A percentile compares a stretch with the other conserved stretches of the same genome.
phyloP scores from a whole-genome alignment of 148 eudicot species.

The Hydrangea macrophylla region DNA sequence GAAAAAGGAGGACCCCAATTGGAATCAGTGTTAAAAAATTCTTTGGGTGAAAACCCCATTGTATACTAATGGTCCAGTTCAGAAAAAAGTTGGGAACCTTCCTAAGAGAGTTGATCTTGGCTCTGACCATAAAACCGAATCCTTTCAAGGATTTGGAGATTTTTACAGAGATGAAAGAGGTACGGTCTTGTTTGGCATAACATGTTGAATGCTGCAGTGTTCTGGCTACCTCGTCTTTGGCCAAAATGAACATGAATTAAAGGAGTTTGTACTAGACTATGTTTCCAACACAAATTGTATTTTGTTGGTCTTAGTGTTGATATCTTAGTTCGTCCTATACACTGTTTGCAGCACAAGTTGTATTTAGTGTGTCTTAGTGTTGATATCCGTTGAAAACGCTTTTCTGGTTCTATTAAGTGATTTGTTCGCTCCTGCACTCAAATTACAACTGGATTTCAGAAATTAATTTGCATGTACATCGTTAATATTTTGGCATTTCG shows the following conservation, averaged over 20 bases:
- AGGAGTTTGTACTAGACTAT: not conserved
- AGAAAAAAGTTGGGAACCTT: too few species aligned
- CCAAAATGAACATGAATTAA: not conserved
- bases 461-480: not conserved
- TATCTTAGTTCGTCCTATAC: not conserved
- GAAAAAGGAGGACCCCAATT: too few species aligned
- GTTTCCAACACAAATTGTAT: slow-evolving; percentile 3
- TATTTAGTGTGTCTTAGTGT: not conserved
- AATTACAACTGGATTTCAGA: not conserved
- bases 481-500: not conserved
- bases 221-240: not conserved
- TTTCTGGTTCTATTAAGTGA: not conserved
- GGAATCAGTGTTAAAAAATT: too few species aligned
- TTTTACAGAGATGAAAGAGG: not conserved
- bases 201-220: not conserved
- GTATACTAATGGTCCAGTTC: too few species aligned
- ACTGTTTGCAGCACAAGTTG: slow-evolving; percentile 1
- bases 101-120: too few species aligned
- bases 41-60: too few species aligned
- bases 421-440: not conserved
- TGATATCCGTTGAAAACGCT: not conserved
- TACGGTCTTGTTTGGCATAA: not conserved
- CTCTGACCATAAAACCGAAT: too few species aligned
- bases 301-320: not conserved
- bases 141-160: too few species aligned